Conservation (phyloP, 116 monocot genomes). For the Papilionanthe hybrid region DNA sequence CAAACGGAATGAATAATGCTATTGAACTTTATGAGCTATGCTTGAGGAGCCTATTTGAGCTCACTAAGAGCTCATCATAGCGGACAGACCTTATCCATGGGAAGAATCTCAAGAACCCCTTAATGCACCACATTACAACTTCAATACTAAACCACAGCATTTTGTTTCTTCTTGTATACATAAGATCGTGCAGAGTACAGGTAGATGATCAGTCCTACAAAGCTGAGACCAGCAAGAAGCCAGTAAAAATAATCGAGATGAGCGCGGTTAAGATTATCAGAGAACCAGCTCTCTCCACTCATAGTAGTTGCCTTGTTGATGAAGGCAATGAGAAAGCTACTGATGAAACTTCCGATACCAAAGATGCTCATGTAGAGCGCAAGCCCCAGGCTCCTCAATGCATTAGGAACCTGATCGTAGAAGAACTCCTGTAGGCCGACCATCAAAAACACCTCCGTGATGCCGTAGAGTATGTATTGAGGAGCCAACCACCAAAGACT, state of each 20-base stretch:
- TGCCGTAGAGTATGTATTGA: constrained; percentile 39
- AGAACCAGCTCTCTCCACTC: constrained; percentile 29
- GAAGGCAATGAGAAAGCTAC: constrained; percentile 36
- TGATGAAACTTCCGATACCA: constrained; percentile 41
- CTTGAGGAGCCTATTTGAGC: no score
- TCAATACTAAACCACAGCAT: no score
- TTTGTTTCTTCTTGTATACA: constrained; percentile 23
- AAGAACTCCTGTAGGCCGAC: constrained; percentile 61
- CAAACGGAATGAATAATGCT: no score
- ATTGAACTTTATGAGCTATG: no score
- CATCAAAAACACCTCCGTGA: constrained; percentile 37
- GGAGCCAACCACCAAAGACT: constrained; percentile 54
- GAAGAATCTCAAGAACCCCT: no score
- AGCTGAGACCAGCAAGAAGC: constrained; percentile 31
- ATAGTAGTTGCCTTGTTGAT: not conserved
- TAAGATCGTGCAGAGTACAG: constrained; percentile 22
- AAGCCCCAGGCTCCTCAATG: constrained; percentile 44
- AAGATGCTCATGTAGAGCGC: constrained; percentile 55
- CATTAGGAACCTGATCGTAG: constrained; percentile 58
- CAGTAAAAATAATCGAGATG: constrained; percentile 61
- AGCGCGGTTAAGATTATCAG: constrained; percentile 34
- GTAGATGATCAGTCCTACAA: constrained; percentile 18
- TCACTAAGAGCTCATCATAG: no score
- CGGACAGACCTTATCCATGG: no score
- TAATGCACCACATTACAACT: no score